Evolutionary conservation across 2,329 filamentous ascomycete genomes (phyloP), one percentile per base, ranked within the genome.

Genomic region (Cladophialophora exuberans): DNA sequence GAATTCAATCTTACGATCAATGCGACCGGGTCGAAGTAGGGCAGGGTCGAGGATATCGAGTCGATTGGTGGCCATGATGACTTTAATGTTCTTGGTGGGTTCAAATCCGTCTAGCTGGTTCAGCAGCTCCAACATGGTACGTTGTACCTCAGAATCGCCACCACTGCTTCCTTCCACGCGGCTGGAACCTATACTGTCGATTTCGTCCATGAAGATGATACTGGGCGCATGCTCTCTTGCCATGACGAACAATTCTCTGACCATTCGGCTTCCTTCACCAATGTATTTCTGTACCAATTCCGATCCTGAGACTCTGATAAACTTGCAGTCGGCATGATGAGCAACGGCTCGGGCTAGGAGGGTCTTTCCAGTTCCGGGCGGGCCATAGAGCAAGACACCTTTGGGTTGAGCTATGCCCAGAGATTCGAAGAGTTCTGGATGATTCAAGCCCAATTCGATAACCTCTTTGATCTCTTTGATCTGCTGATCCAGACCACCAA

Each of bases 381-480:
- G 94, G 0, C 94, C 94, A 72, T 99, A 99, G 42, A 99, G 85
- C 56, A 99, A 79, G 15, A 99, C 94, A 70, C 94, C 94, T 78
- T 99, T 99, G 41, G 94, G 94, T 70, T 99, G 94, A 64, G 93
- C 94, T 67, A 99, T 99, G 67, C 94, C 94, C 55, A 99, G 85
- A n/a, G 91, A 96, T 76, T 99, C 94, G 76, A 99, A 99, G 30
- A 99, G 85, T 76, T 99, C 94, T 4, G 94, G 94, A 73, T 99
- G 94, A 80, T 97, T 97, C 61, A 99, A 84, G 63, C 94, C 94
- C 39, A 99, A 87, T 79, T 99, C 94, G 72, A 99, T 97, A 67
- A 99, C 94, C 77, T 99, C 94, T 78, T 99, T 99, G 81, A 99
- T 99, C 73, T 99, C 94, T 79, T 99, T 97, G 79, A 99, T 97